Evolutionary conservation across 108 stramenopile species (phyloP).

Genomic region (Poteriospumella lacustris): DNA sequence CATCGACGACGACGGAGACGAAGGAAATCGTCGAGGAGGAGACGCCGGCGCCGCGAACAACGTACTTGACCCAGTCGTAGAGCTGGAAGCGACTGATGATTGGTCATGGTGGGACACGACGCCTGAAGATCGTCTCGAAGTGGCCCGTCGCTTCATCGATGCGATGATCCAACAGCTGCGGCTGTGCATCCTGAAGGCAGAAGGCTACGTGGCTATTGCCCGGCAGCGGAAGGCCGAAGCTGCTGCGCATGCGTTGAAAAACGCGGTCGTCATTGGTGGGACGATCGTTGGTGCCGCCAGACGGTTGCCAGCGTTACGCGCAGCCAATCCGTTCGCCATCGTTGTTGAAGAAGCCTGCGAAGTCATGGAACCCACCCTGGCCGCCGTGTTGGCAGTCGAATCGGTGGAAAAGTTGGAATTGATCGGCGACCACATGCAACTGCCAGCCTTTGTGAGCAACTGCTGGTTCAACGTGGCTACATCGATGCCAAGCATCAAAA

Average conservation of each 20-base stretch:
- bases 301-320: constrained; percentile 17
- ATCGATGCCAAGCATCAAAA: neutral
- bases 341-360: constrained; percentile 31
- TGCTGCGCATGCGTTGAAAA: neutral
- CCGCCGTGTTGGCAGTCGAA: constrained; percentile 3
- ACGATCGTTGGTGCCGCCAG: constrained; percentile 12
- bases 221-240: neutral
- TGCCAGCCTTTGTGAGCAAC: constrained; percentile 11
- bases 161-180: too few species aligned
- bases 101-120: neutral
- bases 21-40: neutral
- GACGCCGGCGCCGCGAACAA: neutral
- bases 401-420: constrained; percentile 19
- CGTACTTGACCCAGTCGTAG: neutral
- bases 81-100: neutral
- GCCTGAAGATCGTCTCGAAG: neutral
- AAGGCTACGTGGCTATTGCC: neutral
- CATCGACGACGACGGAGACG: neutral
- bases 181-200: too few species aligned
- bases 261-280: constrained; percentile 1
- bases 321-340: constrained; percentile 18
- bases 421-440: constrained; percentile 19
- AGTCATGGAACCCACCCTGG: constrained; percentile 24
- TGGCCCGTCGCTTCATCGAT: too few species aligned
- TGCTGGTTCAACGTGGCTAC: constrained; percentile 7